Conservation (phyloP, 2,329 filamentous ascomycete species). For the Coniochaeta sp. region DNA sequence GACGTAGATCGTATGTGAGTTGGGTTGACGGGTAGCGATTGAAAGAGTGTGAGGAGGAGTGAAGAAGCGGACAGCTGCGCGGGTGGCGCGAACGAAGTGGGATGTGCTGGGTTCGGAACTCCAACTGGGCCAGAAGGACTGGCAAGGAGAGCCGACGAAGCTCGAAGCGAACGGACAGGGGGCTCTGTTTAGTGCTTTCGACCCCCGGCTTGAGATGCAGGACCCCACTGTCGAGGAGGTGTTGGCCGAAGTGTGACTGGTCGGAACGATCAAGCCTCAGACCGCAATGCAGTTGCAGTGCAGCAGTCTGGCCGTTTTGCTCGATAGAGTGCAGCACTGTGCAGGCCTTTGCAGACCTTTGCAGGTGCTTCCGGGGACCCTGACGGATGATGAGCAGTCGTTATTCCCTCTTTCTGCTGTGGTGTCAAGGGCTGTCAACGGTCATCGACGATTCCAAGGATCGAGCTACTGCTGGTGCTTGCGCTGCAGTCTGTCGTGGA, state of each 20-base stretch:
- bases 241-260: slow-evolving; percentile 1
- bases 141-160: slow-evolving; percentile 1
- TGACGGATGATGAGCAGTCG: slow-evolving; percentile 12
- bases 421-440: neutral
- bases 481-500: slow-evolving; percentile 4
- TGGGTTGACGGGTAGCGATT: neutral
- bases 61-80: neutral
- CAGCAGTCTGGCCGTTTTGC: neutral
- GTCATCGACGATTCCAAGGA: neutral
- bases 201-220: slow-evolving; percentile 2
- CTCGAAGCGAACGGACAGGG: slow-evolving; percentile 4
- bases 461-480: neutral
- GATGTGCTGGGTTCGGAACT: neutral
- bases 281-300: slow-evolving; percentile 2
- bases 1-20: neutral
- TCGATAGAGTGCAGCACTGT: neutral
- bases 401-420: neutral
- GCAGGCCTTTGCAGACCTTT: too few species aligned
- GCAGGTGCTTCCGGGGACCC: neutral
- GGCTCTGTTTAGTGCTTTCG: neutral
- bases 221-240: slow-evolving; percentile 1
- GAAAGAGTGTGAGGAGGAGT: neutral
- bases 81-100: slow-evolving; percentile 3
- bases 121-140: neutral
- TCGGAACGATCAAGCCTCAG: neutral